These are phyloP conservation scores for Leishmania amazonensis DNA, from an alignment of 208 protist species.

Conservation along the genomic window DNA sequence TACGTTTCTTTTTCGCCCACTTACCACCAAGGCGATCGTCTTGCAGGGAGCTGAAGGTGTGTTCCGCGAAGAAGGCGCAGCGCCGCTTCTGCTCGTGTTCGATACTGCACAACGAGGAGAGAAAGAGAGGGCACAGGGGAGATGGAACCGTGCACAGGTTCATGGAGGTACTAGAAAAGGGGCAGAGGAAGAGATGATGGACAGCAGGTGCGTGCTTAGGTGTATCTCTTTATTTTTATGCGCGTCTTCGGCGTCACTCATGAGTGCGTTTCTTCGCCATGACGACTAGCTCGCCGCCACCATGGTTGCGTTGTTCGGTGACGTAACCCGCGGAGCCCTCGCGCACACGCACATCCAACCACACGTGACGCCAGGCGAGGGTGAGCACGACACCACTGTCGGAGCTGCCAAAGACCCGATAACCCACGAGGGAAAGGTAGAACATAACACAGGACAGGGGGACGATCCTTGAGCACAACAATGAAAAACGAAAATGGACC, in stretches of 20 bases:
- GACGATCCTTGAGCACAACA: neutral
- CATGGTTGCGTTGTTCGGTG: neutral
- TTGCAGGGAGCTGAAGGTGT: neutral
- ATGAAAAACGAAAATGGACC: neutral
- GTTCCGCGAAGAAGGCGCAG: neutral
- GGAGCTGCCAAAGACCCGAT: neutral
- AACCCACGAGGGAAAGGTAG: neutral
- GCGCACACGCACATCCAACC: neutral
- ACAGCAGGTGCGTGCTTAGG: neutral
- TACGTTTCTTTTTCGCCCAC: neutral
- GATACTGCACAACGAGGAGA: constrained; percentile 4
- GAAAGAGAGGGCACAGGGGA: constrained; percentile 6
- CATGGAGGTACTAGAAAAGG: neutral
- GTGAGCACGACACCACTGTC: neutral
- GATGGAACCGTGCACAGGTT: neutral
- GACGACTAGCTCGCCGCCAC: neutral
- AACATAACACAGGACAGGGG: neutral
- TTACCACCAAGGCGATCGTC: neutral
- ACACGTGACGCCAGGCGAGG: neutral
- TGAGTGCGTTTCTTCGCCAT: neutral
- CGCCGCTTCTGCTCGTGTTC: neutral
- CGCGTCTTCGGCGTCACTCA: neutral
- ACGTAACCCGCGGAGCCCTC: neutral
- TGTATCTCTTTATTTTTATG: neutral
- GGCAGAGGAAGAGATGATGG: neutral